Conservation (phyloP, 108 stramenopile genomes). For the Cyclotella distinguenda region DNA sequence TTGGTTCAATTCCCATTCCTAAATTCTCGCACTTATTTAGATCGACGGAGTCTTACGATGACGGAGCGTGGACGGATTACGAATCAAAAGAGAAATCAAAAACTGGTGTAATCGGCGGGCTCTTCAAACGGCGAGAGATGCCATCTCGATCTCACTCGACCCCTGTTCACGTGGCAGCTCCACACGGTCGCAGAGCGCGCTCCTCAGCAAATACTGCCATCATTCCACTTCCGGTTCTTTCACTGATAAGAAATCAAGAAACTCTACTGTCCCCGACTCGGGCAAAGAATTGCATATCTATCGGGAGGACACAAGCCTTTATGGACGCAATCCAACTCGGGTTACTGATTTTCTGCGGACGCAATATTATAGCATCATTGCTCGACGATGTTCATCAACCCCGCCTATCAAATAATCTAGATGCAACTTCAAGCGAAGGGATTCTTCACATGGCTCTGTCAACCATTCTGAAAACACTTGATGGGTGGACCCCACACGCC, state of each 20-base stretch:
- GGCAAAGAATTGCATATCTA: conserved; percentile 22
- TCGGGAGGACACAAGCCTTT: conserved; percentile 58
- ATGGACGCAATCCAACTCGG: conserved; percentile 48
- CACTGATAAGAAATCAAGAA: conserved; percentile 34
- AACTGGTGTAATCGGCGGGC: not conserved
- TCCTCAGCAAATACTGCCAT: not conserved
- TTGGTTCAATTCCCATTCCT: conserved; percentile 38
- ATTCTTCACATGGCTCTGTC: conserved; percentile 15
- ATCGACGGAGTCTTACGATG: conserved; percentile 21
- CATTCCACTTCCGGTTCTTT: conserved; percentile 30
- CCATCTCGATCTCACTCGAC: conserved; percentile 1
- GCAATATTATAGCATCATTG: conserved; percentile 40
- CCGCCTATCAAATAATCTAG: not conserved
- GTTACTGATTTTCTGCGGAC: conserved; percentile 44
- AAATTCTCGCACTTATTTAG: conserved; percentile 23
- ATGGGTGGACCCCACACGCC: conserved; percentile 66
- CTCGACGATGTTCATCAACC: not conserved
- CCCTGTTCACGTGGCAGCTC: conserved; percentile 1
- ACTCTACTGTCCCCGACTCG: conserved; percentile 28
- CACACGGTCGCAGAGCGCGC: not conserved
- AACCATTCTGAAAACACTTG: conserved; percentile 24
- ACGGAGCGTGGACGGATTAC: conserved; percentile 48
- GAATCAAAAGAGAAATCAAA: conserved; percentile 23
- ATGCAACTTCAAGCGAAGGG: not conserved
- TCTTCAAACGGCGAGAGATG: not conserved